Evolutionary conservation across 1,284 basidiomycete species (phyloP).

Genomic region (Austroboletus rostrupii): DNA sequence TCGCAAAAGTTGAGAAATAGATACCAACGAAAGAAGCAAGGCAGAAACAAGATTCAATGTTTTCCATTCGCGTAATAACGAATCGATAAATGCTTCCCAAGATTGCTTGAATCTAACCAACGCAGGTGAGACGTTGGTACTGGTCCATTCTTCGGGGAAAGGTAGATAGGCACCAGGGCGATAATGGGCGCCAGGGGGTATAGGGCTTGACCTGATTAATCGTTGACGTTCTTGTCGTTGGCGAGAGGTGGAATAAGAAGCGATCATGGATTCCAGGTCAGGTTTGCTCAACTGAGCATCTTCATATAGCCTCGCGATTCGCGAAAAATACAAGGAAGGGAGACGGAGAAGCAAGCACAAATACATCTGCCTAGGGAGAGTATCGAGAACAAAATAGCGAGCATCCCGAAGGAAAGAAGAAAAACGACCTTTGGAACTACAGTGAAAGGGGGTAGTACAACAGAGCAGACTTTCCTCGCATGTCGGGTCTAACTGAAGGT

Average conservation of each 20-base stretch:
- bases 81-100: slow-evolving; percentile 71
- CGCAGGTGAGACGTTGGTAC: slow-evolving; percentile 53
- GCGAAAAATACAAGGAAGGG: slow-evolving; percentile 69
- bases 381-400: slow-evolving; percentile 36
- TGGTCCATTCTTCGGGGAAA: slow-evolving; percentile 62
- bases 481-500: slow-evolving; percentile 13
- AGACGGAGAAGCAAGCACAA: slow-evolving; percentile 62
- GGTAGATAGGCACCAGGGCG: slow-evolving; percentile 36
- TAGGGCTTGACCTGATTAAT: slow-evolving; percentile 22
- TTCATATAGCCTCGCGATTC: slow-evolving; percentile 66
- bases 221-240: slow-evolving; percentile 18
- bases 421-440: slow-evolving; percentile 12
- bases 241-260: slow-evolving; percentile 33
- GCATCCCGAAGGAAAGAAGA: slow-evolving; percentile 17
- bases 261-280: slow-evolving; percentile 67
- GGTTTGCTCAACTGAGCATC: slow-evolving; percentile 71
- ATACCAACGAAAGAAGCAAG: slow-evolving; percentile 60
- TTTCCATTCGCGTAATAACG: slow-evolving; percentile 71
- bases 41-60: slow-evolving; percentile 73
- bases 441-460: slow-evolving; percentile 21
- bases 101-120: slow-evolving; percentile 63
- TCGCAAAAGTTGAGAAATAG: background rate
- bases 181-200: slow-evolving; percentile 24
- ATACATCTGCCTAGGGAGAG: slow-evolving; percentile 58
- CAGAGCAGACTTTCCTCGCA: slow-evolving; percentile 22